A percentile compares a stretch with the other conserved stretches of the same genome.
phyloP scores from a whole-genome alignment of 1,284 basidiomycete genomes.

The Tylopilus sp. region DNA sequence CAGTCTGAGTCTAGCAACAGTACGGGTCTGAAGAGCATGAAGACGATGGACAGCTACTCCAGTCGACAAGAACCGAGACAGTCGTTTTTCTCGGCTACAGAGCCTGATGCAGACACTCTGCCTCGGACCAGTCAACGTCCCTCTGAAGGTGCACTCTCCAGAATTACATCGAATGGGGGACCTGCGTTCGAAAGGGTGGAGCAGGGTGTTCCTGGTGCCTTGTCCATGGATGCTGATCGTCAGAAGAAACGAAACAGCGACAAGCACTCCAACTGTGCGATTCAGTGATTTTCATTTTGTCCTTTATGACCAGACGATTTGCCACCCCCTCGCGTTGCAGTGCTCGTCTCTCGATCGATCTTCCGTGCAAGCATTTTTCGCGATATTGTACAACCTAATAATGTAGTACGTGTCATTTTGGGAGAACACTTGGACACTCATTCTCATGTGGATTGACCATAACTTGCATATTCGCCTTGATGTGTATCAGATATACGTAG shows the following conservation, averaged over 20 bases:
- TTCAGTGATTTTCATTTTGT: constrained; percentile 44
- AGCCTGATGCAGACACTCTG: constrained; percentile 21
- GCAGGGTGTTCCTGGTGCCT: constrained; percentile 35
- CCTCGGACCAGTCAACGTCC: constrained; percentile 12
- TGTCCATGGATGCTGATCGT: constrained; percentile 33
- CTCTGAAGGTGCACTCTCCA: constrained; percentile 13
- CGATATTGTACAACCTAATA: constrained; percentile 20
- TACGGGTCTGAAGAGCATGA: constrained; percentile 45
- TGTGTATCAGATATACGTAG: constrained; percentile 19
- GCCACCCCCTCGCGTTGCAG: background rate
- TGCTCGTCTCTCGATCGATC: background rate
- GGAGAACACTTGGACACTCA: constrained; percentile 11
- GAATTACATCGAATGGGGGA: constrained; percentile 8
- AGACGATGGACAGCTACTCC: constrained; percentile 38
- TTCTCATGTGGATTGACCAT: constrained; percentile 1
- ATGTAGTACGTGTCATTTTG: constrained; percentile 12
- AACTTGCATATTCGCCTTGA: constrained; percentile 5
- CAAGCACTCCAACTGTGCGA: constrained; percentile 40
- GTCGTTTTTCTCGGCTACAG: constrained; percentile 29
- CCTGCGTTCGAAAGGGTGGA: constrained; percentile 16
- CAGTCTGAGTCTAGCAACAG: constrained; percentile 49
- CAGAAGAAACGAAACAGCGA: constrained; percentile 39
- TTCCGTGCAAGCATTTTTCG: constrained; percentile 5
- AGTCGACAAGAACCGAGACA: constrained; percentile 34
- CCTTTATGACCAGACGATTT: background rate